These are phyloP conservation scores for Truncatella angustata DNA, from an alignment of 2,329 filamentous ascomycete genomes.

Conservation along the genomic window DNA sequence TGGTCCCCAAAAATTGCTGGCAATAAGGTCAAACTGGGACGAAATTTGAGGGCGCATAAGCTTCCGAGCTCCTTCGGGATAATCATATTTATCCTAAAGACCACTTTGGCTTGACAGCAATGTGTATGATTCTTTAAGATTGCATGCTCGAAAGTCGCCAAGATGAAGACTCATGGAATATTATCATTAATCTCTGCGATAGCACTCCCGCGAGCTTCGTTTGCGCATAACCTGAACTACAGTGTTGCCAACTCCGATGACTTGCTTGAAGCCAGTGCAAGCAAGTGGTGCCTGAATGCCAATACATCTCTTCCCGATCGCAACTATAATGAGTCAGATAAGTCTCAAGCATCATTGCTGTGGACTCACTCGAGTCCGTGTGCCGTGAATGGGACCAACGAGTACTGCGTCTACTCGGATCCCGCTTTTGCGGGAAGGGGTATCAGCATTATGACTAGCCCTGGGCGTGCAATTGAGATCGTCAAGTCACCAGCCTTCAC, in stretches of 20 bases:
- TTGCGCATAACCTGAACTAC: too few species aligned
- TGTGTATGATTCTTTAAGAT: not conserved
- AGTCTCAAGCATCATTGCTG: not conserved
- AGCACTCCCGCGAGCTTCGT: too few species aligned
- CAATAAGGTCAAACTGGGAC: not conserved
- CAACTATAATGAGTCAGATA: not conserved
- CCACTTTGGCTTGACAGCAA: too few species aligned
- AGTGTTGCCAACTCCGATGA: too few species aligned
- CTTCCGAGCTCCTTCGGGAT: not conserved
- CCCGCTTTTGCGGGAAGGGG: conserved; percentile 34
- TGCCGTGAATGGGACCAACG: conserved; percentile 8
- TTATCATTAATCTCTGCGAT: too few species aligned
- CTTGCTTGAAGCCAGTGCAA: not conserved
- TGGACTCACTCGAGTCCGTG: conserved; percentile 16
- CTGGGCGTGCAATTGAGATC: conserved; percentile 28
- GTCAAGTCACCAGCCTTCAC: conserved; percentile 27
- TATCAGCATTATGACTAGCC: conserved; percentile 36
- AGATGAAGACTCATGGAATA: not conserved
- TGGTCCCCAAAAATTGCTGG: not conserved
- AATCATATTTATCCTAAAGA: not conserved
- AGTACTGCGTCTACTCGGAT: conserved; percentile 35
- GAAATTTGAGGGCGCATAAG: not conserved
- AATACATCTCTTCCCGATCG: too few species aligned
- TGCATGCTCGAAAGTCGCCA: not conserved
- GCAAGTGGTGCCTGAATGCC: too few species aligned